Percentiles rank a stretch among this genome's conserved stretches.
phyloP scores from a whole-genome alignment of 2,329 filamentous ascomycete species.

The Aureobasidium uvarum region DNA sequence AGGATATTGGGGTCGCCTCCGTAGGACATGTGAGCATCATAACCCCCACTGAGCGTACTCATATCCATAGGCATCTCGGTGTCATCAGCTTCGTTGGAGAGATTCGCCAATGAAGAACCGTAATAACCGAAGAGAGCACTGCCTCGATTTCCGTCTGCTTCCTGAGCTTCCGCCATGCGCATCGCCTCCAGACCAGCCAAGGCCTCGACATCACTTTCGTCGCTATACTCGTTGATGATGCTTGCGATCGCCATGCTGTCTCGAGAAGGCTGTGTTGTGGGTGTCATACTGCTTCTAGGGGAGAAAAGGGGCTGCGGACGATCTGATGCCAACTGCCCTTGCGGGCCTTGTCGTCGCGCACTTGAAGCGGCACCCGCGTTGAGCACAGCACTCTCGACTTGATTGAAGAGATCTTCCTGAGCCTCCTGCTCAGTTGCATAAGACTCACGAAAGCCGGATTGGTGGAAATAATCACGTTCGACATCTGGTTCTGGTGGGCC shows the following conservation, averaged over 20 bases:
- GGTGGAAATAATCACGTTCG: conserved; percentile 43
- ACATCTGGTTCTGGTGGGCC: conserved; percentile 49
- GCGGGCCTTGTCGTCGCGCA: conserved; percentile 34
- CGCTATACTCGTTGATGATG: conserved; percentile 47
- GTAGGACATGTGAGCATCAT: conserved; percentile 60
- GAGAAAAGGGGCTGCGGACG: conserved; percentile 36
- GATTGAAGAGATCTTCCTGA: conserved; percentile 58
- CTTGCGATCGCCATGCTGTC: conserved; percentile 11
- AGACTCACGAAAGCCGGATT: conserved; percentile 30
- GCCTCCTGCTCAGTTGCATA: conserved; percentile 37
- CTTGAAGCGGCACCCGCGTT: conserved; percentile 34
- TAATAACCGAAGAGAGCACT: conserved; percentile 37
- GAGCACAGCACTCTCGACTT: conserved; percentile 56
- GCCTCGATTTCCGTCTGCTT: conserved; percentile 59
- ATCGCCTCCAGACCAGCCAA: conserved; percentile 80
- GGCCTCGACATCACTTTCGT: conserved; percentile 86
- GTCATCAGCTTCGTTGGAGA: conserved; percentile 60
- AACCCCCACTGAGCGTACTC: conserved; percentile 71
- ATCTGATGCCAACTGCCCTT: conserved; percentile 34
- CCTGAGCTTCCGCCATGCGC: conserved; percentile 76
- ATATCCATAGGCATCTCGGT: conserved; percentile 67
- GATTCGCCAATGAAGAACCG: conserved; percentile 38
- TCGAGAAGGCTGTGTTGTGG: conserved; percentile 44
- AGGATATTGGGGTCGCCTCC: conserved; percentile 52
- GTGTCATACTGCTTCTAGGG: conserved; percentile 40